These are phyloP conservation scores for Melaleuca alternifolia DNA, from an alignment of 345 rosid species.

Conservation along the genomic window DNA sequence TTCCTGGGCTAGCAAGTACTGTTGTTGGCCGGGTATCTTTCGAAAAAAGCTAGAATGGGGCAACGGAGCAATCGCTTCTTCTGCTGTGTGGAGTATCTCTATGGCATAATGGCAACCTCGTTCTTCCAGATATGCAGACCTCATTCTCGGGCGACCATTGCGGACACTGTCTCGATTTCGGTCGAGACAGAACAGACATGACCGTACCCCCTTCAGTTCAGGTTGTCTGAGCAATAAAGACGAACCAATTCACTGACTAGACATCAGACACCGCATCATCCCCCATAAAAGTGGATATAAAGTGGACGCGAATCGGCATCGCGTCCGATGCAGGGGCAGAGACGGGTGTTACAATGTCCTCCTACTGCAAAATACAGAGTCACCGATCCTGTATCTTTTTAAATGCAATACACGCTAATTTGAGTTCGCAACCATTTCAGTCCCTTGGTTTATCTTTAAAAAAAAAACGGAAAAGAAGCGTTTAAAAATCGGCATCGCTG, in stretches of 20 bases:
- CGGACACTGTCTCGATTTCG: not conserved
- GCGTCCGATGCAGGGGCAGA: not conserved
- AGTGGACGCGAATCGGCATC: not conserved
- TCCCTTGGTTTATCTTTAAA: no score
- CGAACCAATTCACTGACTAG: not conserved
- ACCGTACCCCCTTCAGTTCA: not conserved
- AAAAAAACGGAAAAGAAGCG: no score
- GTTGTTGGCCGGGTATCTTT: not conserved
- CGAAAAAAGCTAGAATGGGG: not conserved
- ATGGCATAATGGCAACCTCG: not conserved
- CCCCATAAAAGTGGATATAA: not conserved
- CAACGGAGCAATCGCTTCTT: not conserved
- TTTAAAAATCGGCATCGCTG: not conserved
- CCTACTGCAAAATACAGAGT: not conserved
- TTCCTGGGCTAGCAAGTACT: not conserved
- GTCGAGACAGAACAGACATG: not conserved
- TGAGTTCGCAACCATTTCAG: not conserved
- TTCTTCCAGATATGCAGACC: not conserved
- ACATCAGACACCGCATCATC: not conserved
- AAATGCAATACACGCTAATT: not conserved
- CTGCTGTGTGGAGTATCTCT: not conserved
- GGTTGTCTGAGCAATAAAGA: not conserved
- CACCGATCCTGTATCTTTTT: not conserved
- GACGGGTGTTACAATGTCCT: not conserved
- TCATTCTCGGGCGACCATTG: not conserved